Base-by-base conservation (phyloP, 805 yeast genomes). In the Blastobotrys peoriensis region DNA sequence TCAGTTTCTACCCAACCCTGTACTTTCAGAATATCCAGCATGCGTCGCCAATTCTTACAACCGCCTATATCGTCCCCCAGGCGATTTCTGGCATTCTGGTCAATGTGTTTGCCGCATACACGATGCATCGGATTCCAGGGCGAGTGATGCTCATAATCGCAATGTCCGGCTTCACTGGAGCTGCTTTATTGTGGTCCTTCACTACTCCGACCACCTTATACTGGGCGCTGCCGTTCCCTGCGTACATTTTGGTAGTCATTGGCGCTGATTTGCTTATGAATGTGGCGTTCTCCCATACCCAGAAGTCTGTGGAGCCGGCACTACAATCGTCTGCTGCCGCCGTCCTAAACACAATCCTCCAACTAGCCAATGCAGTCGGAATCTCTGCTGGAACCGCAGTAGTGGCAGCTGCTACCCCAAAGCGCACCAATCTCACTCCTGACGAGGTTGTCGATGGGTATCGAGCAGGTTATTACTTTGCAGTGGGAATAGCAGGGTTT, bases 201-300 rank as follows among this genome's bases (percentile, higher is more conserved):
- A 57, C 63, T 47, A 49, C 61, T 2, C 59, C 61, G 1, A 49
- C 60, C 25, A 51, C 68, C 27, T 56, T 58, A 33, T 74, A 69
- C 50, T 74, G 73, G 62, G 56, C 68, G 3, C 70, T 74, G 15
- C 73, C 76, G 17, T 71, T 74, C 45, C 71, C 72, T 57, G 66
- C 74, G 0, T 62, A 67, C 41, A 52, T 63, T 10, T 51, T 68
- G 21, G 55, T 66, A 0, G 75, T 71, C 25, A 33, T 73, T 13
- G 77, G 77, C 0, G 76, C 76, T 0, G 78, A 74, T 54, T 51
- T 74, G 3, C 56, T 68, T 13, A 74, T 68, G 50, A 73, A 73
- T 49, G 72, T 74, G 5, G 64, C 67, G 20, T 73, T 70, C 45
- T 57, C 73, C 55, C 66, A 68, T 30, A 60, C 74, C 1, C 55